A percentile compares a stretch with the other conserved stretches of the same genome.
Conservation (phyloP, 345 rosid genomes). For the Aquilaria sinensis region DNA sequence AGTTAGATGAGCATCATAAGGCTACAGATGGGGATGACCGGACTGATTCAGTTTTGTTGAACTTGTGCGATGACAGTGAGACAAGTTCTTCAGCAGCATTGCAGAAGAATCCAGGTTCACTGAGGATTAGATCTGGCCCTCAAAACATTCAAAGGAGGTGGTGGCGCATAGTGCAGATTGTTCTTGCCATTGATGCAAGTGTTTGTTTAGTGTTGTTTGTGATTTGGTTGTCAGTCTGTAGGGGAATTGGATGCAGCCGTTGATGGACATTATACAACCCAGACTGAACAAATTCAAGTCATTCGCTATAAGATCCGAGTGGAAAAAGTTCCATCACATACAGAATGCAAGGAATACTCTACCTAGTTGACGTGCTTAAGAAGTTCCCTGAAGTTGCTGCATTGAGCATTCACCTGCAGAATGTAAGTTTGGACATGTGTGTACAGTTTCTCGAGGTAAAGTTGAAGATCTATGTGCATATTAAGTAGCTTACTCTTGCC, state of each 20-base stretch:
- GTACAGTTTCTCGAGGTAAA: no score
- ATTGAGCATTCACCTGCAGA: no score
- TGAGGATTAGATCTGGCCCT: constrained; percentile 49
- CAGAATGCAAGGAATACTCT: no score
- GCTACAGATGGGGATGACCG: constrained; percentile 45
- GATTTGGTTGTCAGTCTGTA: constrained; percentile 65
- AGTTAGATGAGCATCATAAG: constrained; percentile 56
- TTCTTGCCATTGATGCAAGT: constrained; percentile 73
- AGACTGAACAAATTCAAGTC: no score
- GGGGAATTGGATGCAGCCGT: constrained; percentile 42
- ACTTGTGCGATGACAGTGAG: constrained; percentile 33
- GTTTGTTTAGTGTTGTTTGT: constrained; percentile 57
- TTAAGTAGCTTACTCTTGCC: no score
- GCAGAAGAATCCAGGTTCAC: constrained; percentile 61
- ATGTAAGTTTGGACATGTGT: no score
- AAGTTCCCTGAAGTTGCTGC: no score
- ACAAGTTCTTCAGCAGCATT: constrained; percentile 35
- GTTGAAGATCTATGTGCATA: no score
- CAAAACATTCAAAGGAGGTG: constrained; percentile 58
- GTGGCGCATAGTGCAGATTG: constrained; percentile 64
- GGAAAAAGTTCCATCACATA: no score
- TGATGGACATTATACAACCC: constrained; percentile 9
- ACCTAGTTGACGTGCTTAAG: no score
- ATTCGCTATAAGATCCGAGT: no score
- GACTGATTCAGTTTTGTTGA: constrained; percentile 26